A percentile compares a stretch with the other conserved stretches of the same genome.
phyloP scores from a whole-genome alignment of 257 asterid species.

The Solanum dulcamara region DNA sequence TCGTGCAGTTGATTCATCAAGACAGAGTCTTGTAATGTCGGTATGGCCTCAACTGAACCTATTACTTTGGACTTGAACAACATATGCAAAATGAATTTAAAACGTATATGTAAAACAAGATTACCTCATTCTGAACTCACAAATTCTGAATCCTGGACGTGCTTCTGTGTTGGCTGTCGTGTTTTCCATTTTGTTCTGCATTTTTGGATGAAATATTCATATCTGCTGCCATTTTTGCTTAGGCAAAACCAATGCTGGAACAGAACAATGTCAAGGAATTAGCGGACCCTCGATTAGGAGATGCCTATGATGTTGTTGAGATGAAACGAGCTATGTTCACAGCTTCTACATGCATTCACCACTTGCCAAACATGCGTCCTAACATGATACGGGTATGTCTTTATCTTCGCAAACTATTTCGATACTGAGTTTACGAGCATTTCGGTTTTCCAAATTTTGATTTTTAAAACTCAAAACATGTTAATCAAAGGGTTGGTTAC shows the following conservation, averaged over 20 bases:
- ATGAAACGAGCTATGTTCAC: constrained; percentile 67
- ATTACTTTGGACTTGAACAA: neutral
- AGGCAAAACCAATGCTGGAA: constrained; percentile 90
- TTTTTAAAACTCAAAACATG: neutral
- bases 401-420: neutral
- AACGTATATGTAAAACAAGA: neutral
- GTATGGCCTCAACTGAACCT: constrained; percentile 27
- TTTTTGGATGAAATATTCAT: neutral
- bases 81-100: neutral
- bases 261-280: constrained; percentile 48
- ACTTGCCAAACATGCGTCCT: constrained; percentile 74
- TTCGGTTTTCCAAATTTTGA: neutral
- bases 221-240: neutral
- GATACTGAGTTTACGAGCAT: neutral
- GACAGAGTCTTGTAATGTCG: constrained; percentile 94
- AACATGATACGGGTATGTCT: constrained; percentile 59
- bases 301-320: constrained; percentile 36
- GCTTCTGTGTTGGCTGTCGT: neutral
- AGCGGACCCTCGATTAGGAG: constrained; percentile 67
- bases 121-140: neutral
- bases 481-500: neutral
- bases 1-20: constrained; percentile 66
- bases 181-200: neutral
- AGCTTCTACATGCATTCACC: constrained; percentile 80
- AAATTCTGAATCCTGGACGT: neutral